Evolutionary conservation across 768 basidiomycete genomes (phyloP), one percentile per base, ranked within the genome.

Genomic region (Terana coerulea): DNA sequence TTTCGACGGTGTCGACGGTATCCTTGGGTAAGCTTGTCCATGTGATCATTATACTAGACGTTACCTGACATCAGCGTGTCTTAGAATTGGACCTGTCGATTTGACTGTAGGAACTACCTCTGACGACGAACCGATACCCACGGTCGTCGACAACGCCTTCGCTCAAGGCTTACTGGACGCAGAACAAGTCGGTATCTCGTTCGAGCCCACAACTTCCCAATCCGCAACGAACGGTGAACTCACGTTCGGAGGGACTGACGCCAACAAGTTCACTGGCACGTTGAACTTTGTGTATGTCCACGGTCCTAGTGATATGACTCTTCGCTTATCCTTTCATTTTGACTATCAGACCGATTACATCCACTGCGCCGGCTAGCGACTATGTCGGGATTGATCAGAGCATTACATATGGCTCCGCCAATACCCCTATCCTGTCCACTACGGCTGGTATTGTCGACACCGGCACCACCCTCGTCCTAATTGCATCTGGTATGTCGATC

Each of bases 1-100:
- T 14, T 78, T 78, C 56, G 52, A 60, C 17, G 75, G 61, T 17
- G 67, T 76, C 2, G 79, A 82, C 50, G 80, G 80, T 6, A 76
- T 79, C 49, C 60, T 81, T 22, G 54, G 54, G 54, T 55, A 26
- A 3, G 47, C 36, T 11, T 5, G 3, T 44, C 41, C 33, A 34
- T 9, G 33, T 9, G 10, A 34, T n/a, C 10, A 34, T n/a, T 9
- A n/a, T 9, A n/a, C n/a, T 34, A 9, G 33, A 34, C 14, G 4
- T 37, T 10, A 30, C 44, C 26, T 14, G 10, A 5, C 33, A 34
- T n/a, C 10, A n/a, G 9, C 33, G 10, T 35, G n/a, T 17, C 7
- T 8, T 47, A 49, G 52, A 10, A 41, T 53, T 26, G 52, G 52
- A 2, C 52, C 52, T 5, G 28, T 33, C 10, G 46, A 30, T 22